Base-by-base conservation (phyloP, 495 filamentous ascomycete species). In the Xylona heveae region DNA sequence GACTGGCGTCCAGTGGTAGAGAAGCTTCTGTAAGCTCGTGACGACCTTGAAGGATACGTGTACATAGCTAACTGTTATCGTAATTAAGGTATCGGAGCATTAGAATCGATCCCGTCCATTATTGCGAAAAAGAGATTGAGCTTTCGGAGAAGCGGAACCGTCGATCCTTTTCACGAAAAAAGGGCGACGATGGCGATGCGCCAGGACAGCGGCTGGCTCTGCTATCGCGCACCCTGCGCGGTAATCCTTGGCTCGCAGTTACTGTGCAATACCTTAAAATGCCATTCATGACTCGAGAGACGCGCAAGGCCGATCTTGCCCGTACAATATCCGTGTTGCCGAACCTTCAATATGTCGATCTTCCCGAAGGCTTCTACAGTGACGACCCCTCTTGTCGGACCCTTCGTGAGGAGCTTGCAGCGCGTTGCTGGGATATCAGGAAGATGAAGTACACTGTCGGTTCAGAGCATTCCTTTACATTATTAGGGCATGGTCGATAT, bases 241-340 rank as follows among this genome's bases (percentile, higher is more conserved):
- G 84, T 20, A 69, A 75, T 19, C 61, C 62, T 16, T 59, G 61
- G 6, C 55, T 88, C 10, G 81, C 68, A 0, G 47, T 54, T 4
- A 56, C 64, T 17, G 78, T 93, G 7, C 54, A 74, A 37, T 78
- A 73, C 34, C 55, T 97, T 33, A 85, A 92, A 54, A 74, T 78
- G 43, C 79, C 88, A n/a, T 95, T 93, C 50, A 93, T 93, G 88
- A 74, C 81, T 28, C 71, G 88, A 26, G 85, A 94, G 52, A 74
- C 75, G 5, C 77, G 66, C 55, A 83, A 82, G 49, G 60, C 77
- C 22, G 75, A 80, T 36, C 66, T 93, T 32, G 88, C 88, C 10
- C 68, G 81, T 26, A 79, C 75, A 14, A 73, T 94, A 23, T 79
- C 78, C 21, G 76, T 88, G 0, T 56, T 78, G n/a, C 78, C 79